These are phyloP conservation scores for Haplosporangium gracile DNA, from an alignment of 192 early-diverging fungal species.

Conservation along the genomic window DNA sequence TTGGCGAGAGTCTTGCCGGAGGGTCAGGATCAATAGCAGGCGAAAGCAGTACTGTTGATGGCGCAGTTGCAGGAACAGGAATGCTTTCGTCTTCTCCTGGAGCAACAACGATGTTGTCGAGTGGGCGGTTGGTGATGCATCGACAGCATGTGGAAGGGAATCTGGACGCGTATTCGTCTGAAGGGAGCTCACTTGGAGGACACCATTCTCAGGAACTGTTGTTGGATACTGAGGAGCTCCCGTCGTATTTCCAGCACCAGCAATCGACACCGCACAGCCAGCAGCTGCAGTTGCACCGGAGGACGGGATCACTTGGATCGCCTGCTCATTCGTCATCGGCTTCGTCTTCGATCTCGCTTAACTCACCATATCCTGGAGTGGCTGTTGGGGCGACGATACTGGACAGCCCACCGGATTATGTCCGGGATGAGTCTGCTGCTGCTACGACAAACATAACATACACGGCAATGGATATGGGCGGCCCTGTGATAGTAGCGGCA, in stretches of 20 bases:
- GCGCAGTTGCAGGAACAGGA: neutral
- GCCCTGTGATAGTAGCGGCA: neutral
- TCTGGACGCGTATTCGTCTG: slow-evolving; percentile 24
- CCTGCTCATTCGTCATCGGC: slow-evolving; percentile 47
- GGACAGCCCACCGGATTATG: slow-evolving; percentile 54
- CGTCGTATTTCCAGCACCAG: slow-evolving; percentile 54
- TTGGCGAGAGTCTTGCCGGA: slow-evolving; percentile 35
- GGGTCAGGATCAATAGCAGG: neutral
- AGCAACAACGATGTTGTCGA: neutral
- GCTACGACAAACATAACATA: neutral
- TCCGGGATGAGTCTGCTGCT: slow-evolving; percentile 12
- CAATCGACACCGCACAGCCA: slow-evolving; percentile 2
- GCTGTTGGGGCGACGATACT: neutral
- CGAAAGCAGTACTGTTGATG: neutral
- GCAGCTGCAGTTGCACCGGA: slow-evolving; percentile 26
- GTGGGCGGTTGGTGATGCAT: slow-evolving; percentile 11
- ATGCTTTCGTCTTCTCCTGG: neutral
- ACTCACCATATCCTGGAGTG: slow-evolving; percentile 17
- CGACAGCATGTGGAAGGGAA: slow-evolving; percentile 41
- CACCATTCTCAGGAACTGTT: slow-evolving; percentile 35
- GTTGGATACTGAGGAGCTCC: slow-evolving; percentile 33
- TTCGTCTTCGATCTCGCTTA: slow-evolving; percentile 41
- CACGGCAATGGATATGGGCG: neutral
- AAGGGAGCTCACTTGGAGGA: slow-evolving; percentile 11
- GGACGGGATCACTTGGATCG: slow-evolving; percentile 36